These are phyloP conservation scores for Hibiscus tridactylites DNA, from an alignment of 345 rosid genomes.

Conservation along the genomic window DNA sequence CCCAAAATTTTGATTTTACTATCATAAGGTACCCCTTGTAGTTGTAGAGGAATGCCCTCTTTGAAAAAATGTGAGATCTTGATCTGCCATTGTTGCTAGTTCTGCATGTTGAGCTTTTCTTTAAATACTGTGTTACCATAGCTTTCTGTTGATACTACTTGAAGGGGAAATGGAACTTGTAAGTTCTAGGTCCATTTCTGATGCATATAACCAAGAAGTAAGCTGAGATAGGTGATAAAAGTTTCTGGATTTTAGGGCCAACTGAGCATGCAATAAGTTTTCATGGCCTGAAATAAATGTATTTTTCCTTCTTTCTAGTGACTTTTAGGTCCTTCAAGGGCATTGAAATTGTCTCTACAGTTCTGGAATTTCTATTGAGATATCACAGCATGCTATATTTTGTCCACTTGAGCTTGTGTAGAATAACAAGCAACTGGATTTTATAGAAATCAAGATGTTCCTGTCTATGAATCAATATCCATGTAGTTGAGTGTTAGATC, in stretches of 20 bases:
- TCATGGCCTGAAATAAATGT: background rate
- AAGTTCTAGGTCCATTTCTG: background rate
- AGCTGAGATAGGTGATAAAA: background rate
- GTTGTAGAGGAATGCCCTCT: slow-evolving; percentile 13
- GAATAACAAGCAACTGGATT: background rate
- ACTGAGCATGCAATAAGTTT: background rate
- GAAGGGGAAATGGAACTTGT: too few relatives aligned
- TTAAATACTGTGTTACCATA: background rate
- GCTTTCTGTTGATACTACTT: too few relatives aligned
- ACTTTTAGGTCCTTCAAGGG: too few relatives aligned
- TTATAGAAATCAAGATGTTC: background rate
- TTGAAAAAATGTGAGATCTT: slow-evolving; percentile 6
- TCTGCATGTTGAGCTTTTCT: slow-evolving; percentile 2
- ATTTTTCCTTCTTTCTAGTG: too few relatives aligned
- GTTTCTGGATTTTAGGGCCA: background rate
- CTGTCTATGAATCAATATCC: background rate
- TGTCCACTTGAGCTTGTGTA: background rate
- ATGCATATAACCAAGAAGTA: background rate
- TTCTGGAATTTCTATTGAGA: background rate
- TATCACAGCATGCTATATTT: background rate
- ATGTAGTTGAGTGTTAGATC: background rate
- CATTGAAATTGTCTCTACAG: too few relatives aligned
- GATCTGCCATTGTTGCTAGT: slow-evolving; percentile 12
- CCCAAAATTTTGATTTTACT: too few relatives aligned
- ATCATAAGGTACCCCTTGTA: too few relatives aligned